Percentiles rank a stretch among this genome's conserved stretches.
Evolutionary conservation across 2,329 filamentous ascomycete species (phyloP).

Genomic region (Paradendryphiella salina): DNA sequence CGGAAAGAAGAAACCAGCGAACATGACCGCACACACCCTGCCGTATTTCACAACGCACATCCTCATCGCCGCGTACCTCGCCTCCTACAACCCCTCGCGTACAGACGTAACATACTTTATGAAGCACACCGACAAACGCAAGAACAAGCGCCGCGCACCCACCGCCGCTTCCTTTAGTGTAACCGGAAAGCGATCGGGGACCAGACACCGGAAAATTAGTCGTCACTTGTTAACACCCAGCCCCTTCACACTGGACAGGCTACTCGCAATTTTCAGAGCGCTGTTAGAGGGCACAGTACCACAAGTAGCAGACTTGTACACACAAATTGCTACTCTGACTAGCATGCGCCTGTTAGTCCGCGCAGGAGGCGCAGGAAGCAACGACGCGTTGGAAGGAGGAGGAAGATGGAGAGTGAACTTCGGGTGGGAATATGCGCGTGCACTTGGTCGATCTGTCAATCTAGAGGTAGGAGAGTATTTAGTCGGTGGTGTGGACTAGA

Average conservation of each 20-base stretch:
- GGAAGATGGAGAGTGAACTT: conserved; percentile 78
- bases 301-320: conserved; percentile 54
- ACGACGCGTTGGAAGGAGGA: conserved; percentile 68
- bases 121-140: conserved; percentile 61
- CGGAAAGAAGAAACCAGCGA: conserved; percentile 16
- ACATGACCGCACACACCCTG: conserved; percentile 53
- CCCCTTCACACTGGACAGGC: conserved; percentile 75
- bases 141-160: conserved; percentile 49
- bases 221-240: conserved; percentile 76
- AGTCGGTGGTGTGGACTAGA: conserved; percentile 42
- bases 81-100: conserved; percentile 76
- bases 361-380: conserved; percentile 60
- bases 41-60: conserved; percentile 75
- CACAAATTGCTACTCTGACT: conserved; percentile 69
- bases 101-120: conserved; percentile 77
- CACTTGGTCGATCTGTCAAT: conserved; percentile 71
- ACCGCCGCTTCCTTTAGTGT: conserved; percentile 21
- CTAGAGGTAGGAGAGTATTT: conserved; percentile 75
- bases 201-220: conserved; percentile 71
- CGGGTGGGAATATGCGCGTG: conserved; percentile 74
- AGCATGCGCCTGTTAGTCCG: conserved; percentile 68
- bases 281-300: conserved; percentile 56
- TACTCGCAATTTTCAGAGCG: conserved; percentile 75
- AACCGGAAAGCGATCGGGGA: conserved; percentile 16
- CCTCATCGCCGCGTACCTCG: conserved; percentile 76